phyloP scores from a whole-genome alignment of 805 yeast genomes.

The Candida palmyrensis region DNA sequence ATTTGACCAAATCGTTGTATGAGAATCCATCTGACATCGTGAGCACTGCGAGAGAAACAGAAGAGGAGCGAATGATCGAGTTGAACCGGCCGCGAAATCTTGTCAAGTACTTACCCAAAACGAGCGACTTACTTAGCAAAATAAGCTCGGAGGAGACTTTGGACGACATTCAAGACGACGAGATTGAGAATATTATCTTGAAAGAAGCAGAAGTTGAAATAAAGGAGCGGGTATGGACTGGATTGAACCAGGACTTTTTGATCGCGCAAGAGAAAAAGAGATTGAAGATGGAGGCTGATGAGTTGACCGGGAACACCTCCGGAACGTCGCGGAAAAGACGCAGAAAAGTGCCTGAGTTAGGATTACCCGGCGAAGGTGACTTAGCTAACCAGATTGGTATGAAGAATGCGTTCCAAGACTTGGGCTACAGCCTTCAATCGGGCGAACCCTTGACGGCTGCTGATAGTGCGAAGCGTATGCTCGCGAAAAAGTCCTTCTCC shows the following conservation, averaged over 20 bases:
- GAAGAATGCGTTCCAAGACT: conserved; percentile 28
- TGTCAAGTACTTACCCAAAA: conserved; percentile 48
- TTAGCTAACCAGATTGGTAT: conserved; percentile 24
- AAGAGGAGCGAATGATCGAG: conserved; percentile 13
- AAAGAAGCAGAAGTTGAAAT: conserved; percentile 63
- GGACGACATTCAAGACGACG: conserved; percentile 75
- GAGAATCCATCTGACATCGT: conserved; percentile 15
- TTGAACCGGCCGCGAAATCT: conserved; percentile 43
- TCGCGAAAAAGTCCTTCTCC: conserved; percentile 71
- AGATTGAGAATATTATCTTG: conserved; percentile 54
- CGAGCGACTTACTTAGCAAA: conserved; percentile 46
- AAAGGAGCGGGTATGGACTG: conserved; percentile 87
- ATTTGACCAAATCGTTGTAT: conserved; percentile 16
- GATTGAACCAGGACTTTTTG: conserved; percentile 80
- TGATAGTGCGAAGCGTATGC: conserved; percentile 72
- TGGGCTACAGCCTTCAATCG: conserved; percentile 37
- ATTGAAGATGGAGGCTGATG: conserved; percentile 81
- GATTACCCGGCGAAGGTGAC: conserved; percentile 12
- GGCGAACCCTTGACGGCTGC: conserved; percentile 56
- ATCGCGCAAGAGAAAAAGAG: conserved; percentile 81
- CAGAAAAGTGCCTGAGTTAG: conserved; percentile 17
- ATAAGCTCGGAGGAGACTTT: conserved; percentile 58
- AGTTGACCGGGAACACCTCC: conserved; percentile 67
- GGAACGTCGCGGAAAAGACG: conserved; percentile 42
- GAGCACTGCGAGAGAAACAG: conserved; percentile 10